A percentile compares a stretch with the other conserved stretches of the same genome.
Evolutionary conservation across 2,329 filamentous ascomycete genomes (phyloP).

Genomic region (Daldinia sp.): DNA sequence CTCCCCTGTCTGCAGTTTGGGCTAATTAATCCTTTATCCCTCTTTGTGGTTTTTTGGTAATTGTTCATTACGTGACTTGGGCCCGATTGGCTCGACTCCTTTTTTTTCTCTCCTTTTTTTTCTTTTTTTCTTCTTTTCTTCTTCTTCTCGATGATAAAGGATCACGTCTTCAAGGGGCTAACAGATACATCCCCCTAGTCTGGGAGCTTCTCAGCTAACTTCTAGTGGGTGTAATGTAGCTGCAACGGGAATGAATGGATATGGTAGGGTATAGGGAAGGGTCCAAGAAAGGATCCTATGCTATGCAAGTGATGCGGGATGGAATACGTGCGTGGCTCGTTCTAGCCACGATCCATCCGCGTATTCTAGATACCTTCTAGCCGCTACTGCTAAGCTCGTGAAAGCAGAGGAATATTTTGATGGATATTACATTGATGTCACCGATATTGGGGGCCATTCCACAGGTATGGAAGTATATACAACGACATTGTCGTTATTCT

Average conservation of each 20-base stretch:
- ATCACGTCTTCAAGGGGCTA: constrained; percentile 4
- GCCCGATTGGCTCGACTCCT: constrained; percentile 20
- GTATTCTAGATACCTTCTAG: background rate
- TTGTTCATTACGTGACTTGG: constrained; percentile 30
- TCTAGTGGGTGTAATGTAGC: background rate
- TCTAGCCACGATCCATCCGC: constrained; percentile 4
- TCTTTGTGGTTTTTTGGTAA: background rate
- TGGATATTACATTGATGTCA: background rate
- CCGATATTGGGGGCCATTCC: constrained; percentile 1
- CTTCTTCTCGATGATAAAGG: constrained; percentile 15
- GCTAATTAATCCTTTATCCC: constrained; percentile 29
- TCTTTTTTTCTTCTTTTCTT: no score
- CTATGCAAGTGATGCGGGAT: constrained; percentile 4
- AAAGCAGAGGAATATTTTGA: background rate
- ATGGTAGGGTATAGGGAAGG: background rate
- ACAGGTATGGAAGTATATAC: no score
- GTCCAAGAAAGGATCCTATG: background rate
- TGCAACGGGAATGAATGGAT: constrained; percentile 5
- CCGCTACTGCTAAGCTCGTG: background rate
- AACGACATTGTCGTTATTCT: background rate
- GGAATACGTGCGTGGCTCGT: constrained; percentile 4
- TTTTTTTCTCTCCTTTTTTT: no score
- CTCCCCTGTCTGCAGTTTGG: constrained; percentile 21
- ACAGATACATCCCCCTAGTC: constrained; percentile 1
- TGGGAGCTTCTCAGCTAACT: constrained; percentile 9